These are phyloP conservation scores for Metroxylon sagu DNA, from an alignment of 176 grass and related monocot species.

Conservation along the genomic window DNA sequence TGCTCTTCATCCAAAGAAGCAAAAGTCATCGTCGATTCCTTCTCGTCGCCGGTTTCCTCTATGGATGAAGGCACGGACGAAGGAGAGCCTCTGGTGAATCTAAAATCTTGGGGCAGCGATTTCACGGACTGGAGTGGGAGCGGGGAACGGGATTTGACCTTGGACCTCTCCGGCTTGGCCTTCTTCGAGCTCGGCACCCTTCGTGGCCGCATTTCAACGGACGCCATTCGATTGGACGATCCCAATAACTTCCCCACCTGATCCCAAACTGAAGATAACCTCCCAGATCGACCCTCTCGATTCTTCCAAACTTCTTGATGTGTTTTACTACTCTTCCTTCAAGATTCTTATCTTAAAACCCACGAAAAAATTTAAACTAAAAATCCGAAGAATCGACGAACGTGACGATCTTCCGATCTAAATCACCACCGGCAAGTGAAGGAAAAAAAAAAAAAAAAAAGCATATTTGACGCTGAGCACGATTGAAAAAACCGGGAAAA, in stretches of 20 bases:
- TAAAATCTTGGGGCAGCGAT: slow-evolving; percentile 61
- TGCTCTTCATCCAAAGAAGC: slow-evolving; percentile 9
- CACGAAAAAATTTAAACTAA: slow-evolving; percentile 11
- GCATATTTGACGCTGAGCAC: neutral
- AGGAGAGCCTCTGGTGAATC: slow-evolving; percentile 12
- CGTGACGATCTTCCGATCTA: slow-evolving; percentile 21
- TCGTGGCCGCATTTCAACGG: slow-evolving; percentile 45
- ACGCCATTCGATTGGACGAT: slow-evolving; percentile 47
- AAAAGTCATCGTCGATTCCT: slow-evolving; percentile 13
- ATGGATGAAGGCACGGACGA: neutral
- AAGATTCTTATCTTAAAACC: neutral
- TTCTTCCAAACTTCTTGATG: neutral
- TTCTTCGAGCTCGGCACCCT: neutral
- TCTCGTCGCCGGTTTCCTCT: neutral
- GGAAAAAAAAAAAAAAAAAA: neutral
- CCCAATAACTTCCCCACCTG: too few species aligned
- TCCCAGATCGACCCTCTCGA: slow-evolving; percentile 1
- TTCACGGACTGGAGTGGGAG: slow-evolving; percentile 46
- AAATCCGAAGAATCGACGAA: neutral
- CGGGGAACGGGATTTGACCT: slow-evolving; percentile 37
- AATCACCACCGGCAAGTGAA: neutral
- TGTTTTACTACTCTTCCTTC: neutral
- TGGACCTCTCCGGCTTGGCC: slow-evolving; percentile 25
- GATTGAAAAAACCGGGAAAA: neutral
- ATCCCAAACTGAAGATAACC: neutral